Evolutionary conservation across 139 green algal genomes (phyloP).

Genomic region (Protoeuglena noctilucae): DNA sequence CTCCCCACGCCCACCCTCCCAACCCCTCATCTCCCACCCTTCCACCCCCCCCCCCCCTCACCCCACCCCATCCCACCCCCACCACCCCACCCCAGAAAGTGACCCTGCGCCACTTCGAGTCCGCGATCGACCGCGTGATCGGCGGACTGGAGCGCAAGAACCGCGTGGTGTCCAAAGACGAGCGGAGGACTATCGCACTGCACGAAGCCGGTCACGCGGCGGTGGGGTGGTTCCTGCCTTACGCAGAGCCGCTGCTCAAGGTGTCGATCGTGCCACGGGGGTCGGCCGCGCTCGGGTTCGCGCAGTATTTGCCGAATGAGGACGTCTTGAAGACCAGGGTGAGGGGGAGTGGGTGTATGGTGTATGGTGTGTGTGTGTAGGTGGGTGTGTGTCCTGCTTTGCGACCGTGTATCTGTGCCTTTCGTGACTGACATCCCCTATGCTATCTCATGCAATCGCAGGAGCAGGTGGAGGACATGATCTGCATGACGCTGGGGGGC

Average conservation of each 20-base stretch:
- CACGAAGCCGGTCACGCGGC: conserved; percentile 83
- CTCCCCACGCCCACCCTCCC: not conserved
- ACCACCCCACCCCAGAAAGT: conserved; percentile 18
- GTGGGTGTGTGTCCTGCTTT: no score
- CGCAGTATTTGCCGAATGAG: conserved; percentile 98
- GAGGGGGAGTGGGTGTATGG: no score
- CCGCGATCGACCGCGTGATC: conserved; percentile 90
- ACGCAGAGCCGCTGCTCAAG: conserved; percentile 96
- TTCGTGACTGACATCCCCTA: no score
- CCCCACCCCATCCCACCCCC: no score
- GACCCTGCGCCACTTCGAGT: conserved; percentile 80
- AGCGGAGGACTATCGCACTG: conserved; percentile 91
- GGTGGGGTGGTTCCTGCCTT: conserved; percentile 92
- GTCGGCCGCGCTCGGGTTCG: conserved; percentile 87
- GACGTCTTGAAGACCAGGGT: conserved; percentile 89
- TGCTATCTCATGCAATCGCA: no score
- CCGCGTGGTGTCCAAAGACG: conserved; percentile 58
- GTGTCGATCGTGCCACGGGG: conserved; percentile 95
- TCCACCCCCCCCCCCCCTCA: not conserved
- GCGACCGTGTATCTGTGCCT: no score
- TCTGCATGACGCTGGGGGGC: conserved; percentile 81
- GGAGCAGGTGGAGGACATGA: conserved; percentile 1
- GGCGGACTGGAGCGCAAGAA: conserved; percentile 98
- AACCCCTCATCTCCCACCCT: no score
- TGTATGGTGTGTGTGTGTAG: no score